Evolutionary conservation across 208 protist genomes (phyloP).

Genomic region (Leishmania amazonensis): DNA sequence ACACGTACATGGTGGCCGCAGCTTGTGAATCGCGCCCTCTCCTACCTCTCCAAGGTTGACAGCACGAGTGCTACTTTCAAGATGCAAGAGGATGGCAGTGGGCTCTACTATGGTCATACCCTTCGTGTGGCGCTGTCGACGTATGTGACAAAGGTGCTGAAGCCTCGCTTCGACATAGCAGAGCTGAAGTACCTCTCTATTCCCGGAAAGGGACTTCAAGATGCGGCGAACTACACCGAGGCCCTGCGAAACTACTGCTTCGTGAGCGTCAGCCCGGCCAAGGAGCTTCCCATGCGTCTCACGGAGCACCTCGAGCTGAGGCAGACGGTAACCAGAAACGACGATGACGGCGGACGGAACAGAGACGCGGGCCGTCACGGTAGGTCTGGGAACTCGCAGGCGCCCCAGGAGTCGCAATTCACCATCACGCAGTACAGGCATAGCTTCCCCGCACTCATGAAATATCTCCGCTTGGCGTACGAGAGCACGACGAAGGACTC

Average conservation of each 20-base stretch:
- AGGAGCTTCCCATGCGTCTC: constrained; percentile 33
- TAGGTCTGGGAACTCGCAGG: not conserved
- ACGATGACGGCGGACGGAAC: constrained; percentile 5
- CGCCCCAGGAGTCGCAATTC: constrained; percentile 11
- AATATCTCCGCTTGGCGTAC: not conserved
- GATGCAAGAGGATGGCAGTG: constrained; percentile 1
- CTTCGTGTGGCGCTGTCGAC: constrained; percentile 58
- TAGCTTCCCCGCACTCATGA: constrained; percentile 17
- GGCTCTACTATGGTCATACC: constrained; percentile 34
- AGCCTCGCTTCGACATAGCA: constrained; percentile 29
- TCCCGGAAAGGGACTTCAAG: constrained; percentile 47
- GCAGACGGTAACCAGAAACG: constrained; percentile 18
- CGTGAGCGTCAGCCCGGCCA: constrained; percentile 38
- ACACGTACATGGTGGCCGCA: constrained; percentile 54
- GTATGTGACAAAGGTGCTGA: constrained; percentile 31
- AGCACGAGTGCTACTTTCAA: constrained; percentile 28
- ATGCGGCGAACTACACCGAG: constrained; percentile 48
- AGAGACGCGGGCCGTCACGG: not conserved
- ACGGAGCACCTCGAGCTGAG: constrained; percentile 27
- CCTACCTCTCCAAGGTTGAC: constrained; percentile 19
- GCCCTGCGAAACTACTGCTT: constrained; percentile 37
- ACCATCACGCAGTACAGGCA: constrained; percentile 22
- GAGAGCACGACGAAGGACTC: not conserved
- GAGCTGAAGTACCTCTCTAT: constrained; percentile 56
- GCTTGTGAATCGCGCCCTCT: constrained; percentile 31